A percentile compares a stretch with the other conserved stretches of the same genome.
phyloP scores from a whole-genome alignment of 2,329 filamentous ascomycete genomes.

The Lachnellula subtilissima region DNA sequence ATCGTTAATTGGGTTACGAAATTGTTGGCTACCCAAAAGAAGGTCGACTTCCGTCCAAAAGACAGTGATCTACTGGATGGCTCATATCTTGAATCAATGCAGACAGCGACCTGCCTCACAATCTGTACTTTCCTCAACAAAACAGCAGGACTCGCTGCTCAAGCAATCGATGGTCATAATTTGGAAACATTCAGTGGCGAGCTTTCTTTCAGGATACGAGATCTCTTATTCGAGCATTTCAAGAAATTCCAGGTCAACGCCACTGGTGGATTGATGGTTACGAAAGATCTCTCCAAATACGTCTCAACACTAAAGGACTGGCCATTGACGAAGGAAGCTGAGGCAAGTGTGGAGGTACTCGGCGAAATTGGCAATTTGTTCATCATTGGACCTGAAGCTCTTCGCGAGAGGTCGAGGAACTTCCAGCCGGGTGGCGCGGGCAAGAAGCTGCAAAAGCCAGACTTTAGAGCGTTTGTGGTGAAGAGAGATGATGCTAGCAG shows the following conservation, averaged over 20 bases:
- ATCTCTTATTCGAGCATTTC: slow-evolving; percentile 84
- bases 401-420: slow-evolving; percentile 64
- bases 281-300: slow-evolving; percentile 93
- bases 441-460: slow-evolving; percentile 58
- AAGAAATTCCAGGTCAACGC: slow-evolving; percentile 92
- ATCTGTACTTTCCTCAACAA: slow-evolving; percentile 76
- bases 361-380: slow-evolving; percentile 94
- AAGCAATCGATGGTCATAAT: slow-evolving; percentile 77
- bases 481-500: slow-evolving; percentile 78
- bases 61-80: slow-evolving; percentile 52
- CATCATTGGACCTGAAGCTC: slow-evolving; percentile 79
- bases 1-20: slow-evolving; percentile 58
- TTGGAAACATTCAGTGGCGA: slow-evolving; percentile 78
- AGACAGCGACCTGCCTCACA: slow-evolving; percentile 78
- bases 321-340: slow-evolving; percentile 66
- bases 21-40: slow-evolving; percentile 62
- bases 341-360: slow-evolving; percentile 72
- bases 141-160: slow-evolving; percentile 56
- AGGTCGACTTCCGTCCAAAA: slow-evolving; percentile 65
- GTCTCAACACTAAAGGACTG: slow-evolving; percentile 79
- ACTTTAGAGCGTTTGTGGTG: slow-evolving; percentile 79
- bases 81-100: slow-evolving; percentile 62
- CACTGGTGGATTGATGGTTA: slow-evolving; percentile 89
- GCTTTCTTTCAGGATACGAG: slow-evolving; percentile 72
- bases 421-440: slow-evolving; percentile 41